These are phyloP conservation scores for Melocanna baccifera DNA, from an alignment of 176 grass and related monocot species.

Conservation along the genomic window DNA sequence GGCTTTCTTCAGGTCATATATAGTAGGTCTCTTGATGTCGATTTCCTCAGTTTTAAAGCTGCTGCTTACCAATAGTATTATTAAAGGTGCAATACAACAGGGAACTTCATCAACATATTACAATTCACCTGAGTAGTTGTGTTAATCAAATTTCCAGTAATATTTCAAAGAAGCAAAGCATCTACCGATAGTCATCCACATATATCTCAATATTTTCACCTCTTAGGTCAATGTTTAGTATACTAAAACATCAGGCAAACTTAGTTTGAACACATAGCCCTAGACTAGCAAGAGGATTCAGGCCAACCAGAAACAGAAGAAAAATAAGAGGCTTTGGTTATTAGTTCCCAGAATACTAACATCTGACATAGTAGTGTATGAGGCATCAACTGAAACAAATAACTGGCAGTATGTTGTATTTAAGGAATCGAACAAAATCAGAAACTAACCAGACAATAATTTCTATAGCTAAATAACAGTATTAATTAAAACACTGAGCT, in stretches of 20 bases:
- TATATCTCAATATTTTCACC: background rate
- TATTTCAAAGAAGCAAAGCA: background rate
- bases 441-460: background rate
- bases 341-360: conserved; percentile 7
- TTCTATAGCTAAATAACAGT: background rate
- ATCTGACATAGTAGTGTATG: background rate
- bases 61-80: background rate
- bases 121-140: background rate
- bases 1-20: background rate
- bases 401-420: background rate
- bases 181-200: background rate
- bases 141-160: background rate
- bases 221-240: conserved; percentile 26
- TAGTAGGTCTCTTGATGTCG: background rate
- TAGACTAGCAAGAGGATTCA: conserved; percentile 19
- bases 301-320: background rate
- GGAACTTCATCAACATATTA: conserved; percentile 1
- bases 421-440: background rate
- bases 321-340: background rate
- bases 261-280: conserved; percentile 11
- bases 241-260: background rate
- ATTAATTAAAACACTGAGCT: background rate
- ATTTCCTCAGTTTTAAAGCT: conserved; percentile 3
- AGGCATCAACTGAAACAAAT: background rate
- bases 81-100: background rate